Conservation (phyloP, 495 filamentous ascomycete genomes). For the Aspergillus saccharolyticus region DNA sequence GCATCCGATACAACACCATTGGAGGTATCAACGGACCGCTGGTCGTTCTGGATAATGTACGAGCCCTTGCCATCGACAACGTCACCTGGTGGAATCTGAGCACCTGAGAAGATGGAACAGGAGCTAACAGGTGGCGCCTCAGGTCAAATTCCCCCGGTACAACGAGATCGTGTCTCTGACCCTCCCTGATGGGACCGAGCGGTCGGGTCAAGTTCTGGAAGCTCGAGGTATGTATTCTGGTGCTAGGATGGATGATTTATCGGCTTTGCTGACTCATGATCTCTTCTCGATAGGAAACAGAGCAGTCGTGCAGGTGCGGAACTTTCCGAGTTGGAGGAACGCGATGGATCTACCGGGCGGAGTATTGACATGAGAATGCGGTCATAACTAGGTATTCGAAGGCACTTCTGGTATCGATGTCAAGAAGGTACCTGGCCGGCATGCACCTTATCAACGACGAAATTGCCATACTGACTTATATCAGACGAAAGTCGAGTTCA, state of each 20-base stretch:
- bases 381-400: constrained; percentile 79
- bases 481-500: constrained; percentile 94
- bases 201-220: constrained; percentile 94
- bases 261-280: constrained; percentile 10
- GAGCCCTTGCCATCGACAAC: constrained; percentile 14
- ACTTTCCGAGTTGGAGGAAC: background rate
- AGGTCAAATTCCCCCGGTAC: constrained; percentile 96
- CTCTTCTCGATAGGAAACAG: constrained; percentile 59
- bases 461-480: constrained; percentile 19
- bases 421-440: constrained; percentile 65
- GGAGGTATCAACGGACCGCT: constrained; percentile 96
- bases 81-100: background rate
- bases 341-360: constrained; percentile 7
- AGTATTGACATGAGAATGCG: constrained; percentile 20
- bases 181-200: constrained; percentile 88
- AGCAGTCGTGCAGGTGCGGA: constrained; percentile 80
- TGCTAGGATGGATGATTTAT: background rate
- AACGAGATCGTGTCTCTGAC: constrained; percentile 98
- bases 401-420: constrained; percentile 96
- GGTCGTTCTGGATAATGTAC: constrained; percentile 92
- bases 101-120: background rate
- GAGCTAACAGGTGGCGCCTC: background rate
- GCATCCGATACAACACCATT: constrained; percentile 96
- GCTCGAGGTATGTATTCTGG: constrained; percentile 67
- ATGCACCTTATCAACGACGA: background rate